These are phyloP conservation scores for Chloris gayana DNA, from an alignment of 176 grass and related monocot genomes.

Conservation along the genomic window DNA sequence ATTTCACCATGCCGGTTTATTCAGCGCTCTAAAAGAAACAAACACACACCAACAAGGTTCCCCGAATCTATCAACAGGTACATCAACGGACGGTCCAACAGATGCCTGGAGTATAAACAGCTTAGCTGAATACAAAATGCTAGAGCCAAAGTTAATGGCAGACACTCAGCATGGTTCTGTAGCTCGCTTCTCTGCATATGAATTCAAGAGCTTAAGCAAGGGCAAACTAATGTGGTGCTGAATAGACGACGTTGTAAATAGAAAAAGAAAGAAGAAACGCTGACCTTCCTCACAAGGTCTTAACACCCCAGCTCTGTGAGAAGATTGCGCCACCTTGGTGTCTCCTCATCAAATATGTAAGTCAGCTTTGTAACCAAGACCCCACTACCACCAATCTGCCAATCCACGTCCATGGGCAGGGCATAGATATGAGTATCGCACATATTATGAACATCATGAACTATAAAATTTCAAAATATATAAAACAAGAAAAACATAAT, in stretches of 20 bases:
- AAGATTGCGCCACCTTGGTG: slow-evolving; percentile 84
- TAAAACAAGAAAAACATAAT: neutral
- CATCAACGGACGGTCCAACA: slow-evolving; percentile 3
- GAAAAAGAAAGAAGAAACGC: neutral
- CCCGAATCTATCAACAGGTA: slow-evolving; percentile 5
- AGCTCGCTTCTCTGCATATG: slow-evolving; percentile 34
- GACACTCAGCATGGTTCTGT: neutral
- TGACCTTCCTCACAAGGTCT: slow-evolving; percentile 2
- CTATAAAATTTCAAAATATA: neutral
- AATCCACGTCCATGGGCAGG: slow-evolving; percentile 1
- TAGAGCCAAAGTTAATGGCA: neutral
- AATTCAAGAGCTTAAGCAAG: slow-evolving; percentile 7
- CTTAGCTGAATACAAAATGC: neutral
- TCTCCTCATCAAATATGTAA: slow-evolving; percentile 97
- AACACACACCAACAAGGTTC: neutral
- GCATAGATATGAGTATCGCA: neutral
- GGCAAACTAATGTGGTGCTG: slow-evolving; percentile 1
- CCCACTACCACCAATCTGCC: slow-evolving; percentile 83
- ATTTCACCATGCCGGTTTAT: slow-evolving; percentile 28
- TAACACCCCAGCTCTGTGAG: slow-evolving; percentile 76
- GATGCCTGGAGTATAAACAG: slow-evolving; percentile 16
- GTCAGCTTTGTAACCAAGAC: slow-evolving; percentile 92
- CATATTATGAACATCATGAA: neutral
- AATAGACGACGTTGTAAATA: neutral
- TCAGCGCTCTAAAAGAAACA: neutral